Evolutionary conservation across 2,329 filamentous ascomycete species (phyloP).

Genomic region (Plenodomus tracheiphilus): DNA sequence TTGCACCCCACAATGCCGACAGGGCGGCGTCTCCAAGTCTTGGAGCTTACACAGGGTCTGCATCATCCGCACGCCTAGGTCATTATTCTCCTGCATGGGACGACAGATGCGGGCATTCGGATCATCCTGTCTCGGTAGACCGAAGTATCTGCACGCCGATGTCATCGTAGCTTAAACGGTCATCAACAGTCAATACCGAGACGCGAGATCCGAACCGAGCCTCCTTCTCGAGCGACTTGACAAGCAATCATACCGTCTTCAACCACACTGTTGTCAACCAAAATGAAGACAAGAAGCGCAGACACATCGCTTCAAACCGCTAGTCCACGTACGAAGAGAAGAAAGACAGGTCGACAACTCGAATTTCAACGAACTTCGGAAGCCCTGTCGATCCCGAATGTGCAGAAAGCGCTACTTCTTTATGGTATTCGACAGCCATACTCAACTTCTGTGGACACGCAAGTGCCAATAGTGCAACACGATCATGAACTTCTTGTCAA

Average conservation of each 20-base stretch:
- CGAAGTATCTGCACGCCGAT: background rate
- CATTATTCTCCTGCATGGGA: background rate
- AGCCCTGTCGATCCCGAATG: conserved; percentile 11
- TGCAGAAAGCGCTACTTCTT: conserved; percentile 56
- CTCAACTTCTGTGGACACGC: conserved; percentile 49
- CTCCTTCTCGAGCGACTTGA: background rate
- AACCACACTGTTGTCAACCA: too few species aligned
- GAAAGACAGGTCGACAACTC: conserved; percentile 2
- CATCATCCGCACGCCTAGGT: background rate
- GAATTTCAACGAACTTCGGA: conserved; percentile 13
- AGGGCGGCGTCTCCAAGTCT: conserved; percentile 11
- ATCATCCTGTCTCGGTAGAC: conserved; percentile 1
- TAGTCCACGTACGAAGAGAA: conserved; percentile 2
- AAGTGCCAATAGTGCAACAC: conserved; percentile 51
- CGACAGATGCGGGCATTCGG: background rate
- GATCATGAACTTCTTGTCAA: conserved; percentile 65
- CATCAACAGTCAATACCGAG: background rate
- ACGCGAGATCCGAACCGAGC: too few species aligned
- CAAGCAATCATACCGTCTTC: background rate
- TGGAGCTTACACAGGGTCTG: conserved; percentile 2
- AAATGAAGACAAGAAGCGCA: conserved; percentile 11
- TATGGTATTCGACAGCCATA: conserved; percentile 57
- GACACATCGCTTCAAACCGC: conserved; percentile 1
- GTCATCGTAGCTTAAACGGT: conserved; percentile 2
- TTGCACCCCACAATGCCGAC: conserved; percentile 27